Evolutionary conservation across 768 basidiomycete species (phyloP).

Genomic region (Tulasnella sp.): DNA sequence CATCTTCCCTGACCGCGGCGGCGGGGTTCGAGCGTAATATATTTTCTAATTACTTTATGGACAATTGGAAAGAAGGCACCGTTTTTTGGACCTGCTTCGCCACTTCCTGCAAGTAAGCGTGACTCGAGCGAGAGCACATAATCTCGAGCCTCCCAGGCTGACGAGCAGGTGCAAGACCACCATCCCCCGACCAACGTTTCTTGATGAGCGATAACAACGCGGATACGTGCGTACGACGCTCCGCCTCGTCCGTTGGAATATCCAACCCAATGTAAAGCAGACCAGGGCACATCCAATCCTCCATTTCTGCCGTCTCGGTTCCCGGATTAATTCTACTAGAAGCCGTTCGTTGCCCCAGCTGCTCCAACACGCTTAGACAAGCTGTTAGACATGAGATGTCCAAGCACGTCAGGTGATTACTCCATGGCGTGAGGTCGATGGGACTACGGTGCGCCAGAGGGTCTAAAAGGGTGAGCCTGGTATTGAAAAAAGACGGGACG

Average conservation of each 20-base stretch:
- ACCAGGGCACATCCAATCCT: not conserved
- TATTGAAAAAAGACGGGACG: no score
- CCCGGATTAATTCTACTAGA: no score
- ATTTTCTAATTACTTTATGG: not conserved
- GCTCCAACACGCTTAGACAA: not conserved
- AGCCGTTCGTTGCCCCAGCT: not conserved
- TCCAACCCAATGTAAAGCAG: not conserved
- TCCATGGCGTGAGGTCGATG: no score
- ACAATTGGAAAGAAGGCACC: not conserved
- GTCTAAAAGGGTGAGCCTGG: no score
- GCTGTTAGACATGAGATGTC: no score
- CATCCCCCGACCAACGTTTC: not conserved
- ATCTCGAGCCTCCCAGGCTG: not conserved
- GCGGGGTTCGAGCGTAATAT: no score
- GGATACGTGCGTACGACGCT: not conserved
- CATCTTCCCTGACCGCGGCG: no score
- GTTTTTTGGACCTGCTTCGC: not conserved
- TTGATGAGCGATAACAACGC: not conserved
- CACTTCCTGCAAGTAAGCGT: not conserved
- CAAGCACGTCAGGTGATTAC: no score
- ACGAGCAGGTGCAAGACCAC: not conserved
- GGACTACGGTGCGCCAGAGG: no score
- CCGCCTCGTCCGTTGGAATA: not conserved
- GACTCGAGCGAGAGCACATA: not conserved
- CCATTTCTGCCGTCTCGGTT: not conserved